Conservation (phyloP, 805 yeast species). For the Tetrapisispora arboricola region DNA sequence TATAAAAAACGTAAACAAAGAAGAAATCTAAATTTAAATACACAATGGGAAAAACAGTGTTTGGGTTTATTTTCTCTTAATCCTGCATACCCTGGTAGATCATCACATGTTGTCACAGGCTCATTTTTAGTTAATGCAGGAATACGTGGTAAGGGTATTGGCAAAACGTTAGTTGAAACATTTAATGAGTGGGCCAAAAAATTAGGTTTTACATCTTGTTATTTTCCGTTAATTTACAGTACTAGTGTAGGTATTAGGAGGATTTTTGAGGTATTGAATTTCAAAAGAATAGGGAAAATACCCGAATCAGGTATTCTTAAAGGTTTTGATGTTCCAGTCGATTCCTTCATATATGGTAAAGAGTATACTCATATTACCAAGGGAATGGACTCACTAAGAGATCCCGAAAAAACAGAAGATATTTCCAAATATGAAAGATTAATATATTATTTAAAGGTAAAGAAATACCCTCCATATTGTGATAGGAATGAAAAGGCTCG, state of each 20-base stretch:
- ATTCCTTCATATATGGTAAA: slow-evolving; percentile 75
- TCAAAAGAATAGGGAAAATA: slow-evolving; percentile 68
- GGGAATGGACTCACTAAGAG: slow-evolving; percentile 23
- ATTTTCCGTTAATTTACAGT: slow-evolving; percentile 81
- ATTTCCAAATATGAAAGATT: slow-evolving; percentile 61
- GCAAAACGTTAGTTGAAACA: slow-evolving; percentile 73
- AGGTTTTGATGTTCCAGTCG: slow-evolving; percentile 77
- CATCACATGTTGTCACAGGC: slow-evolving; percentile 87
- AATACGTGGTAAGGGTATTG: slow-evolving; percentile 85
- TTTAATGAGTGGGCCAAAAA: slow-evolving; percentile 85
- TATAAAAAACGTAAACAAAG: slow-evolving; percentile 22
- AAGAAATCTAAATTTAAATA: slow-evolving; percentile 24
- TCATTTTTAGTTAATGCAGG: slow-evolving; percentile 87
- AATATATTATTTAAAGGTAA: slow-evolving; percentile 67
- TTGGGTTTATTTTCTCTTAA: slow-evolving; percentile 77
- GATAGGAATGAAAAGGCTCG: slow-evolving; percentile 84
- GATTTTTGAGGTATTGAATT: slow-evolving; percentile 66
- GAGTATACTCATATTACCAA: slow-evolving; percentile 47
- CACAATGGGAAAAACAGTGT: slow-evolving; percentile 89
- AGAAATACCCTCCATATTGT: slow-evolving; percentile 75
- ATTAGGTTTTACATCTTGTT: slow-evolving; percentile 74
- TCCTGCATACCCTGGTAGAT: slow-evolving; percentile 87
- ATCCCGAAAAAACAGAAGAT: slow-evolving; percentile 19
- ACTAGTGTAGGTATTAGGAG: slow-evolving; percentile 75
- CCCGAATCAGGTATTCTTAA: slow-evolving; percentile 84